These are phyloP conservation scores for Anthracocystis walkeri DNA, from an alignment of 1,284 basidiomycete species.

Conservation along the genomic window DNA sequence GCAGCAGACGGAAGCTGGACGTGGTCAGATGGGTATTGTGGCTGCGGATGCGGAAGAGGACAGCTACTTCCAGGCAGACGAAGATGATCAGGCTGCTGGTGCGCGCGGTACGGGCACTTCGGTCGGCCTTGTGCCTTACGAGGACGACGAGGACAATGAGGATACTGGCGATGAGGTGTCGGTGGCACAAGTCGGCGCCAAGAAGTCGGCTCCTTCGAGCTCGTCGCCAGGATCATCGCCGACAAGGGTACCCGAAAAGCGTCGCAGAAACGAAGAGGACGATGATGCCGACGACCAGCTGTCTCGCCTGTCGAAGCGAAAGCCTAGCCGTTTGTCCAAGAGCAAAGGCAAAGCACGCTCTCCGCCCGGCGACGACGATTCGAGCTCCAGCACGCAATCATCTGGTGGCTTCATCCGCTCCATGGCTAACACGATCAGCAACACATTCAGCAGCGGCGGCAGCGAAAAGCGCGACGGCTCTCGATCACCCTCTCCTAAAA, in stretches of 20 bases:
- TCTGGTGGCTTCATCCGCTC: constrained; percentile 47
- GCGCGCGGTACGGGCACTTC: constrained; percentile 73
- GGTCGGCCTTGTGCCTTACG: constrained; percentile 78
- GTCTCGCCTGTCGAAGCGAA: constrained; percentile 50
- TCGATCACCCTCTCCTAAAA: constrained; percentile 32
- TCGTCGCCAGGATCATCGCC: constrained; percentile 68
- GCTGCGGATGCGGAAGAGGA: constrained; percentile 80
- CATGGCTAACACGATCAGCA: constrained; percentile 48
- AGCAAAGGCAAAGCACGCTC: constrained; percentile 30
- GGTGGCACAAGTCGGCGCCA: constrained; percentile 14
- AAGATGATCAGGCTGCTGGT: constrained; percentile 72
- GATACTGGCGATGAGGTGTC: background rate
- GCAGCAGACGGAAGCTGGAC: constrained; percentile 47
- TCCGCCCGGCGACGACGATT: constrained; percentile 12
- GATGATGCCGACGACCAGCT: constrained; percentile 48
- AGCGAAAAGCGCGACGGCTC: constrained; percentile 31
- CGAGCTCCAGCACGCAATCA: constrained; percentile 13
- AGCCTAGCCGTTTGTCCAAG: constrained; percentile 33
- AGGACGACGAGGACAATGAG: constrained; percentile 75
- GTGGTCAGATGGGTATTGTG: constrained; percentile 71
- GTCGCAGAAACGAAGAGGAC: constrained; percentile 44
- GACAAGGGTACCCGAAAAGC: constrained; percentile 75
- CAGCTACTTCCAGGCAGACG: constrained; percentile 85
- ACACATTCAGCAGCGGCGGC: constrained; percentile 26
- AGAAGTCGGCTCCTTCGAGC: background rate